Conservation (phyloP, 1,139 yeast genomes). For the Wickerhamiella infanticola region DNA sequence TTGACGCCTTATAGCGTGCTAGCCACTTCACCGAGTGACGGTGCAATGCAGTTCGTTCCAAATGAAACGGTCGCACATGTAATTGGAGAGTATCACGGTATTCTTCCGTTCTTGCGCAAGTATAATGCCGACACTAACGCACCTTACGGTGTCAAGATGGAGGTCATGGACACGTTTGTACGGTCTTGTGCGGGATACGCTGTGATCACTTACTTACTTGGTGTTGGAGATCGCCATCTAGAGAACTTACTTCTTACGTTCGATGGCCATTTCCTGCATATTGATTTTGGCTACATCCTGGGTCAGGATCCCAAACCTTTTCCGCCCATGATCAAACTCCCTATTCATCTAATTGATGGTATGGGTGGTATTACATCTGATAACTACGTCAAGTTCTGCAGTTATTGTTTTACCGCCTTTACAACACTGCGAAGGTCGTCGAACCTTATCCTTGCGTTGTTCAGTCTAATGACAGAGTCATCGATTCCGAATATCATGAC, state of each 20-base stretch:
- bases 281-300: conserved; percentile 84
- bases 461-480: conserved; percentile 88
- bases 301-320: conserved; percentile 98
- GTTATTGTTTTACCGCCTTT: conserved; percentile 89
- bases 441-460: conserved; percentile 72
- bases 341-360: conserved; percentile 92
- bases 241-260: conserved; percentile 66
- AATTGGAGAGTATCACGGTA: conserved; percentile 52
- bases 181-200: conserved; percentile 96
- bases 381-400: conserved; percentile 73
- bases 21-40: conserved; percentile 84
- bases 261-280: conserved; percentile 73
- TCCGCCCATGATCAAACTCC: conserved; percentile 95
- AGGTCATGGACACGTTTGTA: conserved; percentile 85
- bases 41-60: conserved; percentile 84
- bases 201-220: conserved; percentile 83
- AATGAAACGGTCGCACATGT: conserved; percentile 82
- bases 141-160: conserved; percentile 57
- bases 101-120: conserved; percentile 49
- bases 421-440: conserved; percentile 81
- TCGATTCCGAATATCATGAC: conserved; percentile 74
- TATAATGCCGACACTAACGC: conserved; percentile 46
- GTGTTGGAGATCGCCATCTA: conserved; percentile 94
- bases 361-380: conserved; percentile 89
- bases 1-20: conserved; percentile 80